A percentile compares a stretch with the other conserved stretches of the same genome.
Conservation (phyloP, 495 filamentous ascomycete genomes). For the Hyaloscypha hepaticicola region DNA sequence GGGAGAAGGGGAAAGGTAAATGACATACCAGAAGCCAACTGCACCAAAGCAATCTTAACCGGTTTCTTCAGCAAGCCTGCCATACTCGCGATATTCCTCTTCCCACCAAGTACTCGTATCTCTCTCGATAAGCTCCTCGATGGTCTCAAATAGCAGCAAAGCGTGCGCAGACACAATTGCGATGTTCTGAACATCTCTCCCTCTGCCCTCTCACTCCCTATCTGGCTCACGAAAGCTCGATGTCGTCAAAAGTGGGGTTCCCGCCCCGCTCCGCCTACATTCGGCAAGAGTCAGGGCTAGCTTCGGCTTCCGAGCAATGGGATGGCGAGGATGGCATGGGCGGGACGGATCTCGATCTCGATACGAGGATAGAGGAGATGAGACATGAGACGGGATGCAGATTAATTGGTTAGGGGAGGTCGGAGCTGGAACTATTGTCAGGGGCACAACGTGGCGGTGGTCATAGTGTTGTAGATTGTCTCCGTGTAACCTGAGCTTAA, state of each 20-base stretch:
- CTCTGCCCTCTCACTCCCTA: too few relatives aligned
- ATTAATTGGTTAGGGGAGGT: neutral
- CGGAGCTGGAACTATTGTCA: neutral
- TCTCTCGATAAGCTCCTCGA: neutral
- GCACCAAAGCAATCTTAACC: slow-evolving; percentile 78
- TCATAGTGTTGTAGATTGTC: neutral
- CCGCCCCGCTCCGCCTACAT: neutral
- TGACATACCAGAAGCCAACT: slow-evolving; percentile 65
- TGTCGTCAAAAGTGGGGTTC: neutral
- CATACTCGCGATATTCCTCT: slow-evolving; percentile 38
- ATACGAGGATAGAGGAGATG: too few relatives aligned
- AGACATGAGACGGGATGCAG: neutral
- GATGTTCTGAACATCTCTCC: slow-evolving; percentile 7
- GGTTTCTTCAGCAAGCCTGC: slow-evolving; percentile 64
- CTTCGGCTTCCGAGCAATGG: too few relatives aligned
- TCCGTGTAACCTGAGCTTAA: neutral
- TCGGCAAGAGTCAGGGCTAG: too few relatives aligned
- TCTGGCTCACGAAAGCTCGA: too few relatives aligned
- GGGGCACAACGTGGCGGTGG: neutral
- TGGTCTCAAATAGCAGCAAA: neutral
- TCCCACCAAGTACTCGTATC: neutral
- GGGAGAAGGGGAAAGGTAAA: neutral
- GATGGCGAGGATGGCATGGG: too few relatives aligned
- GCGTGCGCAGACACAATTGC: slow-evolving; percentile 1
- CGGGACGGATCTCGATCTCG: too few relatives aligned